Base-by-base conservation (phyloP, 2,329 filamentous ascomycete genomes). In the Onygena corvina region DNA sequence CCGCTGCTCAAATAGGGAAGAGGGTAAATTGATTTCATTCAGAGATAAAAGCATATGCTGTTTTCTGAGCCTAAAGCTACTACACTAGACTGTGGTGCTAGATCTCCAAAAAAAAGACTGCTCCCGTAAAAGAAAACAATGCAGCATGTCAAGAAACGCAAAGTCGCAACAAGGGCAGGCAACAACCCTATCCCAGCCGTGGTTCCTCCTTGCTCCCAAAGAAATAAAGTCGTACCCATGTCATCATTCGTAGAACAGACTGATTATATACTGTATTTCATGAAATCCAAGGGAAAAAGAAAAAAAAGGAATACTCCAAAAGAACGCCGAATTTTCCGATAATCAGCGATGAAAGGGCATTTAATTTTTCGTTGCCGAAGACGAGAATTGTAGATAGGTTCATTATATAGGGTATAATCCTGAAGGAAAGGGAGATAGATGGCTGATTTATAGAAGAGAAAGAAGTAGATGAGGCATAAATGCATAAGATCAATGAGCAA, bases 371-470 rank as follows among this genome's bases (percentile, higher is more conserved):
- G 46, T 35, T 36, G 46, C 34, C 46, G 31, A 35, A 29, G 11
- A 30, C 33, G 42, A 33, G 9, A 46, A 33, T 18, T 31, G 14
- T 46, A 46, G 42, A 46, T 18, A 31, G 30, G 18, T 30, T 46
- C 42, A 46, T 46, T 46, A 46, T 46, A 46, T 42, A 46, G 42
- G 30, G 30, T 46, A 33, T 33, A 46, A 38, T 38, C 20, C 16
- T n/a, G 30, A n/a, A 36, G 33, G 33, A n/a, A 46, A 20, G 9
- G 20, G 20, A 46, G 23, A 45, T 29, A 45, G 25, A 33, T 30
- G 42, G 42, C 27, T 46, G 25, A 46, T 46, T 33, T 46, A 31
- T 46, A 33, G 30, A 29, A 29, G 23, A 27, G 30, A 46, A 27
- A 31, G 27, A 20, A 33, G 30, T 42, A 42, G n/a, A n/a, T n/a